A percentile compares a stretch with the other conserved stretches of the same genome.
Evolutionary conservation across 352 stramenopile species (phyloP).

Genomic region (Thalassiosira livingstoniorum): DNA sequence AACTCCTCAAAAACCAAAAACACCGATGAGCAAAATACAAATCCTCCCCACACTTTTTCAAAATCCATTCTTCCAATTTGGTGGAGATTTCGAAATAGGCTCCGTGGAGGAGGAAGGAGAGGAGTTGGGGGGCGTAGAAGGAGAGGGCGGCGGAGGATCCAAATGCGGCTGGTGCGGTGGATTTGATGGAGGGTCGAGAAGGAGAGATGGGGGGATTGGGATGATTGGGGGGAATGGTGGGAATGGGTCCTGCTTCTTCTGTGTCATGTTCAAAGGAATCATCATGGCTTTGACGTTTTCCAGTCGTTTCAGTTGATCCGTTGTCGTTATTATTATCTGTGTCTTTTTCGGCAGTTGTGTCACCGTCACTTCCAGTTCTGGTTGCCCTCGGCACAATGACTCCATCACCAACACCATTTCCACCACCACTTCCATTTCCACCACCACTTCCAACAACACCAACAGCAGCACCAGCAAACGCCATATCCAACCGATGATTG

Average conservation of each 20-base stretch:
- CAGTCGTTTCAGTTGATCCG: too few species aligned
- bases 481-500: constrained; percentile 69
- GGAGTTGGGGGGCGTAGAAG: constrained; percentile 83
- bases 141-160: constrained; percentile 68
- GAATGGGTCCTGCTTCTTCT: too few species aligned
- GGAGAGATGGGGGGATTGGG: too few species aligned
- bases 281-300: too few species aligned
- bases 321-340: constrained; percentile 23
- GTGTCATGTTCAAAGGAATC: too few species aligned
- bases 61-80: constrained; percentile 81
- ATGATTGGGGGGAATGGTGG: too few species aligned
- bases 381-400: neutral
- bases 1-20: constrained; percentile 85
- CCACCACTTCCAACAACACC: neutral
- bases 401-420: neutral
- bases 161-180: too few species aligned
- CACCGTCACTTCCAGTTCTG: too few species aligned
- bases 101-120: constrained; percentile 84
- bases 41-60: constrained; percentile 76
- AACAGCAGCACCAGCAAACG: constrained; percentile 57
- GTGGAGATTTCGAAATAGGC: constrained; percentile 74
- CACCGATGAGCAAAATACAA: constrained; percentile 85
- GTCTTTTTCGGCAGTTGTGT: constrained; percentile 15
- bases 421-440: neutral
- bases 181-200: too few species aligned